phyloP scores from a whole-genome alignment of 208 protist genomes.

The Trypanosoma platydactyli region DNA sequence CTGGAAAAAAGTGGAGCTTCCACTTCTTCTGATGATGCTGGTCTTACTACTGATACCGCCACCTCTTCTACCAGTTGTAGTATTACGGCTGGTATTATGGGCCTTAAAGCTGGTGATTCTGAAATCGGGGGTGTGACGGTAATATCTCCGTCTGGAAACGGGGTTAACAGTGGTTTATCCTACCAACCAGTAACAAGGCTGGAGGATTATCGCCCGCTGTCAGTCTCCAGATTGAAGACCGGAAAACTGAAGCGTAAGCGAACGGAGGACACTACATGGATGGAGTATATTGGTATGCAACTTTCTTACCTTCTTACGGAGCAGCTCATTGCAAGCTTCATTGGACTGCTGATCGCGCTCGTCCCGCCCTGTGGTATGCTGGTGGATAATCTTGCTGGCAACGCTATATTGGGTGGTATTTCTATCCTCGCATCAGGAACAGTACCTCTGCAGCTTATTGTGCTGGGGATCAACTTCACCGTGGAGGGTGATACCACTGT shows the following conservation, averaged over 20 bases:
- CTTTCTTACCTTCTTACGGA: constrained; percentile 18
- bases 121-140: background rate
- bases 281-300: constrained; percentile 17
- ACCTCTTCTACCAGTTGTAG: background rate
- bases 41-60: background rate
- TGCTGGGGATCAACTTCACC: constrained; percentile 39
- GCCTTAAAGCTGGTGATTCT: background rate
- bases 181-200: constrained; percentile 9
- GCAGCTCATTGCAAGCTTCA: constrained; percentile 25
- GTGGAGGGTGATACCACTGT: constrained; percentile 15
- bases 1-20: constrained; percentile 3
- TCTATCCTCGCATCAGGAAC: constrained; percentile 34
- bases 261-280: background rate
- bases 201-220: constrained; percentile 14
- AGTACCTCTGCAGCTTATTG: constrained; percentile 44
- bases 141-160: background rate
- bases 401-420: constrained; percentile 35
- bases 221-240: background rate
- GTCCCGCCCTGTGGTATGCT: constrained; percentile 40
- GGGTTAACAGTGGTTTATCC: background rate
- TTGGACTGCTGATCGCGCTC: constrained; percentile 42
- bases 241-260: background rate
- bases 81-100: too few relatives aligned
- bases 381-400: constrained; percentile 24
- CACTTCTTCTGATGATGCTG: background rate